Evolutionary conservation across 805 yeast species (phyloP).

Genomic region (Ogataea trehaloabstinens): DNA sequence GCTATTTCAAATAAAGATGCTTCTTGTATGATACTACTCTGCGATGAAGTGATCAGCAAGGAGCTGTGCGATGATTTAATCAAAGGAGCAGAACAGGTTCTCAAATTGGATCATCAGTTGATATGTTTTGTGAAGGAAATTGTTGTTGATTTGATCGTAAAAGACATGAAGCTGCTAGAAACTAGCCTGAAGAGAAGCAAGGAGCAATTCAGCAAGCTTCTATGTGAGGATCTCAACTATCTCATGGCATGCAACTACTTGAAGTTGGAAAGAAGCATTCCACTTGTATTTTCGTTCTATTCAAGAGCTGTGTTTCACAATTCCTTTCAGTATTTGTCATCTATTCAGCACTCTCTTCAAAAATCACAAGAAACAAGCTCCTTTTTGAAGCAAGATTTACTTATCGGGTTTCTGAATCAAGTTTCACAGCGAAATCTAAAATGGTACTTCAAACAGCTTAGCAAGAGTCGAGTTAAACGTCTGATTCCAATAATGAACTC

Average conservation of each 20-base stretch:
- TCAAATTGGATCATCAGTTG: conserved; percentile 7
- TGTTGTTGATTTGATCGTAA: conserved; percentile 6
- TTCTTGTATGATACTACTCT: conserved; percentile 11
- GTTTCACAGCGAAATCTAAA: conserved; percentile 11
- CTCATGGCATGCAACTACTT: conserved; percentile 23
- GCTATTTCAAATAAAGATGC: not conserved
- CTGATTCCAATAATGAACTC: no score
- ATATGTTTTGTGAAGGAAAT: conserved; percentile 11
- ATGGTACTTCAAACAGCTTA: conserved; percentile 7
- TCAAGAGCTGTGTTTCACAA: conserved; percentile 19
- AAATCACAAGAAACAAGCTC: conserved; percentile 16
- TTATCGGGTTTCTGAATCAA: conserved; percentile 26
- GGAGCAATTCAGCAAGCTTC: conserved; percentile 1
- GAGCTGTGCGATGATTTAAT: conserved; percentile 17
- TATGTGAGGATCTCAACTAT: conserved; percentile 27
- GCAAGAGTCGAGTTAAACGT: conserved; percentile 3
- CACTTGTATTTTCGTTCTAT: conserved; percentile 29
- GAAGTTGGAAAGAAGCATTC: conserved; percentile 24
- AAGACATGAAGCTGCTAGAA: conserved; percentile 6
- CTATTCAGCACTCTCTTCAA: conserved; percentile 17
- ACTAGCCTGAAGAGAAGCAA: not conserved
- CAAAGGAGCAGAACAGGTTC: conserved; percentile 9
- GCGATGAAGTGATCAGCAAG: conserved; percentile 11
- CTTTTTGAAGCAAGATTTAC: conserved; percentile 19
- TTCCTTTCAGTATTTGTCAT: conserved; percentile 14